phyloP scores from a whole-genome alignment of 345 rosid species.

The Gynandropsis gynandra region DNA sequence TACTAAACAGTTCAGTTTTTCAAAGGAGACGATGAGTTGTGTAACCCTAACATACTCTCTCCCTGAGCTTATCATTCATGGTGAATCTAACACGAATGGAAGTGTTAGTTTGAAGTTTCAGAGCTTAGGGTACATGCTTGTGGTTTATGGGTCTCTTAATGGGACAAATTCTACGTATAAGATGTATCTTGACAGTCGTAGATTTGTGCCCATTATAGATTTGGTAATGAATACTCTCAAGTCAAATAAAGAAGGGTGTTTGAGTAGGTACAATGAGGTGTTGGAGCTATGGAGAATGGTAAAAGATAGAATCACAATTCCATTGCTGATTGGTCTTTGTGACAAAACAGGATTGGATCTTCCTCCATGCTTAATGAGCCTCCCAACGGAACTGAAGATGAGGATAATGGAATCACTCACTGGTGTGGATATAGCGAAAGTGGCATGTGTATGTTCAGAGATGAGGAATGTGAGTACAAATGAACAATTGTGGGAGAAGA shows the following conservation, averaged over 20 bases:
- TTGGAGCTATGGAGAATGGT: slow-evolving; percentile 52
- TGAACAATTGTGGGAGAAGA: slow-evolving; percentile 47
- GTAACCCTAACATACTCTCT: slow-evolving; percentile 50
- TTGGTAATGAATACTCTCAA: slow-evolving; percentile 10
- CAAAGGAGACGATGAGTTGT: slow-evolving; percentile 32
- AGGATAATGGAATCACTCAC: slow-evolving; percentile 42
- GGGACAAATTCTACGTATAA: slow-evolving; percentile 27
- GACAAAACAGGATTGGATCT: slow-evolving; percentile 32
- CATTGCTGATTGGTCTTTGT: slow-evolving; percentile 47
- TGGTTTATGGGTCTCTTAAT: slow-evolving; percentile 43
- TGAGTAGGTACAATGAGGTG: slow-evolving; percentile 17
- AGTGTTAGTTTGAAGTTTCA: slow-evolving; percentile 41
- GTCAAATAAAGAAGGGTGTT: neutral
- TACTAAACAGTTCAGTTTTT: slow-evolving; percentile 36
- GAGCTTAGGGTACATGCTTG: slow-evolving; percentile 39
- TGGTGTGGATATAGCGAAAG: slow-evolving; percentile 33
- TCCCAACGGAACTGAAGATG: slow-evolving; percentile 49
- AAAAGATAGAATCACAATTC: slow-evolving; percentile 51
- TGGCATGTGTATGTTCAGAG: slow-evolving; percentile 41
- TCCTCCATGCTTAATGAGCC: slow-evolving; percentile 46
- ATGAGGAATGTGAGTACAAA: slow-evolving; percentile 36
- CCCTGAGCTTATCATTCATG: slow-evolving; percentile 31
- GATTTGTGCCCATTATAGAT: slow-evolving; percentile 33
- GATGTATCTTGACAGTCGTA: slow-evolving; percentile 32
- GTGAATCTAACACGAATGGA: slow-evolving; percentile 19